phyloP scores from a whole-genome alignment of 2,329 filamentous ascomycete species.

The Diaporthe amygdali region DNA sequence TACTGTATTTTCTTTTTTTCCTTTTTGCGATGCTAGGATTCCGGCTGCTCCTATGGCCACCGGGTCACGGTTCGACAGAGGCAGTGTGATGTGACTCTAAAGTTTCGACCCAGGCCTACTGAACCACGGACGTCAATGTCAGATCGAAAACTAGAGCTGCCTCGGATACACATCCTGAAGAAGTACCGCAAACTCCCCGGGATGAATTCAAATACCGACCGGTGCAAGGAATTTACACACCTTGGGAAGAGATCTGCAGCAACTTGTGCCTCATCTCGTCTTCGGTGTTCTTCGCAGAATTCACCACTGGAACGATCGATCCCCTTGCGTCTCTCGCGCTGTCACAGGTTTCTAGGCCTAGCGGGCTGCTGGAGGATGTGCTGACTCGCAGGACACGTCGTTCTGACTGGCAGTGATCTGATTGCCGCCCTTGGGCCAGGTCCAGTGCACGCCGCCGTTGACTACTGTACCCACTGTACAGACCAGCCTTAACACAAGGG shows the following conservation, averaged over 20 bases:
- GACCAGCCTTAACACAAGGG: neutral
- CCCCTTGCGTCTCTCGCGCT: neutral
- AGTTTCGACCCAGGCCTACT: constrained; percentile 7
- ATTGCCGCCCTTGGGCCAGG: neutral
- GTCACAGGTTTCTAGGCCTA: constrained; percentile 3
- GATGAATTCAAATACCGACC: constrained; percentile 16
- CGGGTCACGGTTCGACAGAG: neutral
- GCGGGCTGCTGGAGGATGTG: constrained; percentile 10
- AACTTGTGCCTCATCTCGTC: constrained; percentile 21
- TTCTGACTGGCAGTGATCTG: constrained; percentile 14
- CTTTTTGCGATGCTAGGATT: neutral
- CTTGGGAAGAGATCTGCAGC: constrained; percentile 18
- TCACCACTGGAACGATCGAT: neutral
- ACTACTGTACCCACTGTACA: neutral
- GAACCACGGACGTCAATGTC: constrained; percentile 15
- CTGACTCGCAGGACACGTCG: constrained; percentile 20
- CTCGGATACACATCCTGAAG: neutral
- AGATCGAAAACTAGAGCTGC: constrained; percentile 11
- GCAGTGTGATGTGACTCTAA: constrained; percentile 11
- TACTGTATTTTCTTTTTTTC: neutral
- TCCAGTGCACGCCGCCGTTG: neutral
- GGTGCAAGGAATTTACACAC: neutral
- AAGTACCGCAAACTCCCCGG: neutral
- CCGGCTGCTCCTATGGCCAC: neutral
- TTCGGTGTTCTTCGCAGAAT: neutral